Conservation (phyloP, 768 basidiomycete genomes). For the Rhizopogon vulgaris region DNA sequence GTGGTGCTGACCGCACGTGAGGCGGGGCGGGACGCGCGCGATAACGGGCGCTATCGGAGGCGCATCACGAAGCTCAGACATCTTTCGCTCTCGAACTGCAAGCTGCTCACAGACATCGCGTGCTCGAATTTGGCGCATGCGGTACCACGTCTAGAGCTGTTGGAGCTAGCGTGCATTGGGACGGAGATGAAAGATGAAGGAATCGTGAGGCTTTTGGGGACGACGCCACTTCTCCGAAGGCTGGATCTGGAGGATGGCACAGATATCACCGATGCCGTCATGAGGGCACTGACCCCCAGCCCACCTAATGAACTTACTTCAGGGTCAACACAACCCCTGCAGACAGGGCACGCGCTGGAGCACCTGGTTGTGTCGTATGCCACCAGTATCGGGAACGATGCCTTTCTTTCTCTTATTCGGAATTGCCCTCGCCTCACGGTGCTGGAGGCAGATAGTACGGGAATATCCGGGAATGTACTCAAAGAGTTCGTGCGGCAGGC, state of each 20-base stretch:
- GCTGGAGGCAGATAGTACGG: constrained; percentile 78
- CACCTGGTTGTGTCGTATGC: constrained; percentile 69
- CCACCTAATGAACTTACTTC: constrained; percentile 7
- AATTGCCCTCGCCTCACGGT: constrained; percentile 54
- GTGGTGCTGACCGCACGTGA: constrained; percentile 55
- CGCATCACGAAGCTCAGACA: constrained; percentile 68
- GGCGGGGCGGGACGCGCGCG: constrained; percentile 54
- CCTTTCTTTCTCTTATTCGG: constrained; percentile 56
- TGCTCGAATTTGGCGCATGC: constrained; percentile 67
- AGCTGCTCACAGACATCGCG: constrained; percentile 65
- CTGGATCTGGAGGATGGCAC: constrained; percentile 84
- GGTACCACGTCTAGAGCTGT: constrained; percentile 65
- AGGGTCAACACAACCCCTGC: constrained; percentile 19
- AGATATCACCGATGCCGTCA: constrained; percentile 67
- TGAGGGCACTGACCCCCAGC: constrained; percentile 56
- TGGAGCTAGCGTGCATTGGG: constrained; percentile 78
- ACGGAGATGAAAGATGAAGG: constrained; percentile 64
- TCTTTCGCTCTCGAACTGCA: constrained; percentile 65
- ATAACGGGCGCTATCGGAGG: constrained; percentile 42
- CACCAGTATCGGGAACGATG: constrained; percentile 55
- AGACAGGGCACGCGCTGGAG: constrained; percentile 65
- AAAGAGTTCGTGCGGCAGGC: constrained; percentile 60
- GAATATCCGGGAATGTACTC: constrained; percentile 54
- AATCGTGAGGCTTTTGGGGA: constrained; percentile 61
- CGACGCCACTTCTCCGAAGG: constrained; percentile 63